phyloP scores from a whole-genome alignment of 164 flowering plant species.

The Cinnamomum chago region DNA sequence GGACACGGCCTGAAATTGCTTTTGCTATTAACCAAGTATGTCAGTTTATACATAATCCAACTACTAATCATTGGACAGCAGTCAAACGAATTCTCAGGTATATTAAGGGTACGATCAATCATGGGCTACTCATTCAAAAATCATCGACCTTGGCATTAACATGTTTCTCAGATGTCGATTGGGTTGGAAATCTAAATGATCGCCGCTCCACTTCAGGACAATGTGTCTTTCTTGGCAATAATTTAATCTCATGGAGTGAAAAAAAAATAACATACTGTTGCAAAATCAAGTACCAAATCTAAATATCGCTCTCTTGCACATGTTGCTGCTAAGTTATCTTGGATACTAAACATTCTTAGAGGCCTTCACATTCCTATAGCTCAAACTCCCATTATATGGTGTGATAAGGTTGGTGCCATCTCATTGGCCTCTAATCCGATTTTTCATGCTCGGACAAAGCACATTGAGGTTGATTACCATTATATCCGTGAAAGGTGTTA shows the following conservation, averaged over 20 bases:
- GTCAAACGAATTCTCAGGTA: background rate
- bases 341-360: background rate
- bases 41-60: background rate
- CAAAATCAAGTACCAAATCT: background rate
- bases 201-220: background rate
- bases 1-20: too few relatives aligned
- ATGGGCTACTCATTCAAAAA: background rate
- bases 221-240: background rate
- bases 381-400: background rate
- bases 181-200: too few relatives aligned
- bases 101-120: background rate
- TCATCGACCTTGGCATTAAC: background rate
- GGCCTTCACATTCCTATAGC: background rate
- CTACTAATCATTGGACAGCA: background rate
- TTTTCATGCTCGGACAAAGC: background rate
- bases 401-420: too few relatives aligned
- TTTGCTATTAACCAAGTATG: too few relatives aligned
- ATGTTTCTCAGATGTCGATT: too few relatives aligned
- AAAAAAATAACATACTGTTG: too few relatives aligned
- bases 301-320: background rate
- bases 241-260: too few relatives aligned
- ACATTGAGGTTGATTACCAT: background rate
- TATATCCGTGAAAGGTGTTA: too few relatives aligned
- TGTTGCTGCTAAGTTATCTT: background rate
- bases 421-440: too few relatives aligned